Base-by-base conservation (phyloP, 2,329 filamentous ascomycete species). In the Cordyceps tenuipes region DNA sequence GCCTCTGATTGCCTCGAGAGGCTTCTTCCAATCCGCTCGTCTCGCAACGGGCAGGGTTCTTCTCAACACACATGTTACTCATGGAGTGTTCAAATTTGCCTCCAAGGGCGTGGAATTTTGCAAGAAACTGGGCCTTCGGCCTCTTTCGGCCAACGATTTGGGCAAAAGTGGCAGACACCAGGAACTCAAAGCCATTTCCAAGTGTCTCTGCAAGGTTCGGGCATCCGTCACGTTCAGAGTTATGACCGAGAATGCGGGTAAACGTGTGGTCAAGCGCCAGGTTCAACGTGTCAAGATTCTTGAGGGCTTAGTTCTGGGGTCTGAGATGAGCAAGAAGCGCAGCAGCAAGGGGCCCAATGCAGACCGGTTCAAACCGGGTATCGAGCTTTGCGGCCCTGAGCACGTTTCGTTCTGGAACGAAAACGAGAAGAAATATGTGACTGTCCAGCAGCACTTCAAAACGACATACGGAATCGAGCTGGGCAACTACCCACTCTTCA, bases 401-500 rank as follows among this genome's bases (percentile, higher is more conserved):
- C 62, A 72, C 15, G 66, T 74, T 52, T 62, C 64, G 8, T 74
- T 76, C 56, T 71, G 65, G 60, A 62, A 71, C 57, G 63, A 67
- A 1, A 65, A 67, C 17, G 66, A 65, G 5, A 65, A 66, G 4
- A 65, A 65, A 5, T 75, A 70, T 41, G 63, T 73, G 15, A 69
- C 72, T 0, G 78, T 83, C 1, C 66, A 67, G 1, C 70, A 81
- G 0, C 80, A 80, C 59, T 81, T 75, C 65, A 64, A 68, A 21
- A 65, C 70, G 55, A 79, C 72, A 54, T 80, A 78, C 46, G 63
- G 64, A 0, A 58, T 72, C 1, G 66, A 50, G 0, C 62, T 75
- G 1, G 62, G 77, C 15, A 66, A 76, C 1, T 70, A 80, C 5
- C 86, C 88, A 0, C 76, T 90, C 1, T 70, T 92, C 63, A 91